These are phyloP conservation scores for Moniliella sp. DNA, from an alignment of 1,284 basidiomycete species.

Conservation along the genomic window DNA sequence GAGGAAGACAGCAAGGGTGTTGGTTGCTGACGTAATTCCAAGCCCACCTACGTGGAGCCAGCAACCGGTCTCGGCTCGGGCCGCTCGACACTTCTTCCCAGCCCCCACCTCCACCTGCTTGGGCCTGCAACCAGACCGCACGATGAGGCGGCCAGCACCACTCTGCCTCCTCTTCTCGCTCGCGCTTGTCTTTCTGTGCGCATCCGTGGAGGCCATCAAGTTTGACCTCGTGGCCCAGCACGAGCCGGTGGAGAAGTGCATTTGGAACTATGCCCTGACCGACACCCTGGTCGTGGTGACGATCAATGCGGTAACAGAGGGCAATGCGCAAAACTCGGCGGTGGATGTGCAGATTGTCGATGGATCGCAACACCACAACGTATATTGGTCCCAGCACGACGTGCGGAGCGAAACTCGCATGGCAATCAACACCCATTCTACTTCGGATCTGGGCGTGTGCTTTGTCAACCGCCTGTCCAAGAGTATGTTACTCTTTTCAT, in stretches of 20 bases:
- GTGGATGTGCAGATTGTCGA: conserved; percentile 84
- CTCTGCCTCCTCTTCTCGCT: neutral
- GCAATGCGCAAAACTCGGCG: conserved; percentile 9
- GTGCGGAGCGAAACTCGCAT: conserved; percentile 75
- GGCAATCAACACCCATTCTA: conserved; percentile 76
- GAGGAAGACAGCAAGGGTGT: too few relatives aligned
- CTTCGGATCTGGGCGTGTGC: conserved; percentile 86
- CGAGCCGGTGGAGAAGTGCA: conserved; percentile 17
- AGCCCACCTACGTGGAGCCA: neutral
- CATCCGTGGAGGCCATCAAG: conserved; percentile 30
- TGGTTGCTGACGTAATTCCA: too few relatives aligned
- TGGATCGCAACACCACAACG: conserved; percentile 61
- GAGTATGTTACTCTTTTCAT: conserved; percentile 44
- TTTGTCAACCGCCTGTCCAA: conserved; percentile 57
- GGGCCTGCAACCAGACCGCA: neutral
- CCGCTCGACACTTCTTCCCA: neutral
- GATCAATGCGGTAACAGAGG: conserved; percentile 51
- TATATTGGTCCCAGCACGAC: conserved; percentile 69
- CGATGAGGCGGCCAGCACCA: neutral
- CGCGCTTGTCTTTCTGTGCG: neutral
- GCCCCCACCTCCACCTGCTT: neutral
- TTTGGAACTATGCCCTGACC: conserved; percentile 32
- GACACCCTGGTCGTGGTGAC: conserved; percentile 48
- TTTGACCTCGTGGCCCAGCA: conserved; percentile 17
- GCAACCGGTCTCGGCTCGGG: neutral